Conservation (phyloP, 2,329 filamentous ascomycete species). For the Raffaelea arxii region DNA sequence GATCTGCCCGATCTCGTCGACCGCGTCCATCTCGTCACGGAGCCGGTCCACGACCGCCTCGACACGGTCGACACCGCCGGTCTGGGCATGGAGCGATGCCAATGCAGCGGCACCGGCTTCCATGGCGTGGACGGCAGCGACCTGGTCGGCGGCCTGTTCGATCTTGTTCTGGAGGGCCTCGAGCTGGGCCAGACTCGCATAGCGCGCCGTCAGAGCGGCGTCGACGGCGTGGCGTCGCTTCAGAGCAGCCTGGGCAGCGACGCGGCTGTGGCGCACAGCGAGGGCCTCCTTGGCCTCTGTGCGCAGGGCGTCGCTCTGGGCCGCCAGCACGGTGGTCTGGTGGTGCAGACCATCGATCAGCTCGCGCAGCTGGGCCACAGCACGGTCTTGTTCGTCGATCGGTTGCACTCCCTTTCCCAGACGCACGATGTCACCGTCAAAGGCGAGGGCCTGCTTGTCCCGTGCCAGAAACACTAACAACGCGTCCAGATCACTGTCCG, state of each 20-base stretch:
- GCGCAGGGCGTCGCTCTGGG: conserved; percentile 56
- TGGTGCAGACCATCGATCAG: conserved; percentile 65
- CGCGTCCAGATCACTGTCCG: conserved; percentile 56
- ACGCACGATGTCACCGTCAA: conserved; percentile 62
- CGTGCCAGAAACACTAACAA: conserved; percentile 60
- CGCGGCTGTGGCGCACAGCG: conserved; percentile 61
- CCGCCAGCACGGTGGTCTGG: conserved; percentile 57
- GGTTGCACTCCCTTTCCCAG: conserved; percentile 53
- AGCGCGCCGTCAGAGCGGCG: conserved; percentile 58
- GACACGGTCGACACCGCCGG: conserved; percentile 68
- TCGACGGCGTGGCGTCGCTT: conserved; percentile 78
- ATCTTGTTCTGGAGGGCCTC: conserved; percentile 78
- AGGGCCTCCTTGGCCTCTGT: conserved; percentile 54
- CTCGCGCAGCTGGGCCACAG: conserved; percentile 75
- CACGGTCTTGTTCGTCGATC: conserved; percentile 69
- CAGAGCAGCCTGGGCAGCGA: conserved; percentile 67
- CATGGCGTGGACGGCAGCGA: conserved; percentile 77
- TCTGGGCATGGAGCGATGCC: conserved; percentile 60
- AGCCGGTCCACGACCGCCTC: conserved; percentile 67
- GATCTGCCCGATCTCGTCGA: conserved; percentile 73
- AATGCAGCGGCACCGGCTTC: conserved; percentile 66
- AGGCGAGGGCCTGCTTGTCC: conserved; percentile 50
- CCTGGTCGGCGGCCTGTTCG: conserved; percentile 75
- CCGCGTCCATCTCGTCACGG: conserved; percentile 68
- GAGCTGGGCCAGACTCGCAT: conserved; percentile 66